Evolutionary conservation across 805 yeast genomes (phyloP).

Genomic region (Candida gorgasii): DNA sequence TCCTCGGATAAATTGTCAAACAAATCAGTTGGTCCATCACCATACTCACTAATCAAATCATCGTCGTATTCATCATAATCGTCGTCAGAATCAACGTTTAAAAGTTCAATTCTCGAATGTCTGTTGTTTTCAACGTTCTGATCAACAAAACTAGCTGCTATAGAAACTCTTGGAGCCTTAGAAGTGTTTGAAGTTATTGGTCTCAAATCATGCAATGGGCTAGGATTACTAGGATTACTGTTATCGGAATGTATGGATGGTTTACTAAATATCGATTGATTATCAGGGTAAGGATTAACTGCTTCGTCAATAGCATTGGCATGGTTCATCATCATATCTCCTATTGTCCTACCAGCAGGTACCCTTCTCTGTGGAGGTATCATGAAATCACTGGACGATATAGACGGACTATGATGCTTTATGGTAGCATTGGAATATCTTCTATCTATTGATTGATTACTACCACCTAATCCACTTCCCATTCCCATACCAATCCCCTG

Average conservation of each 20-base stretch:
- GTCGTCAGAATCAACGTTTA: conserved; percentile 41
- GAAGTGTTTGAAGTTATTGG: conserved; percentile 11
- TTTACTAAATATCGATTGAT: conserved; percentile 27
- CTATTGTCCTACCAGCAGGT: conserved; percentile 49
- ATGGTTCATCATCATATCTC: conserved; percentile 60
- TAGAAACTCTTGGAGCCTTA: conserved; percentile 23
- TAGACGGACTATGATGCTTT: conserved; percentile 14
- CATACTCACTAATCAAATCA: conserved; percentile 33
- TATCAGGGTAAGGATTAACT: conserved; percentile 25
- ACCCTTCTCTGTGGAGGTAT: conserved; percentile 14
- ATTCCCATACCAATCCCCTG: conserved; percentile 16
- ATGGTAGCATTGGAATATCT: conserved; percentile 16
- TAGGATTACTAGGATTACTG: background rate
- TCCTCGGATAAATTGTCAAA: conserved; percentile 13
- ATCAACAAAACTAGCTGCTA: conserved; percentile 32
- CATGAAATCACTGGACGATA: conserved; percentile 18
- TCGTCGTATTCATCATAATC: conserved; percentile 39
- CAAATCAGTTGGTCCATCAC: conserved; percentile 14
- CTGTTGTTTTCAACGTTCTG: conserved; percentile 24
- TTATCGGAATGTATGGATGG: conserved; percentile 22
- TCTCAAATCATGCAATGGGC: conserved; percentile 20
- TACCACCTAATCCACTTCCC: conserved; percentile 13
- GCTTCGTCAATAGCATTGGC: conserved; percentile 57
- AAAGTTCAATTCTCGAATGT: conserved; percentile 48
- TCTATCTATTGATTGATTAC: conserved; percentile 20